Conservation (phyloP, 2,329 filamentous ascomycete genomes). For the Proliferodiscus dingleyae region DNA sequence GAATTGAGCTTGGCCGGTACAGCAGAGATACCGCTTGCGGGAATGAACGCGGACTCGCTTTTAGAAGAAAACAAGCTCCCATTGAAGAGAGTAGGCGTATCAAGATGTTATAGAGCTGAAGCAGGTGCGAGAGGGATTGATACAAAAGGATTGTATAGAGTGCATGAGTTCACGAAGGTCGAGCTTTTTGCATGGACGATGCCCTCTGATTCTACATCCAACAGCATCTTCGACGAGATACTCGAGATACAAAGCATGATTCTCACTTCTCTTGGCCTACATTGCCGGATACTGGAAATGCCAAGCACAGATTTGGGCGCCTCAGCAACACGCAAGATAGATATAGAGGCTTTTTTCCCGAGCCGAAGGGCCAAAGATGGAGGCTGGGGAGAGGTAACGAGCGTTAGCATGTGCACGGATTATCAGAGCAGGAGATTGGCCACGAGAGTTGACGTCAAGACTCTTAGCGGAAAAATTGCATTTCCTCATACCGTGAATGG, state of each 20-base stretch:
- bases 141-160: slow-evolving; percentile 91
- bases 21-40: slow-evolving; percentile 90
- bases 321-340: slow-evolving; percentile 77
- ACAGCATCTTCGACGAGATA: slow-evolving; percentile 75
- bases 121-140: slow-evolving; percentile 84
- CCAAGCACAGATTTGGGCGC: slow-evolving; percentile 83
- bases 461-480: slow-evolving; percentile 47
- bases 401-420: slow-evolving; percentile 85
- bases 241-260: slow-evolving; percentile 83
- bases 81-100: slow-evolving; percentile 74
- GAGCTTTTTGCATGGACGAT: slow-evolving; percentile 93
- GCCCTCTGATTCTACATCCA: slow-evolving; percentile 46
- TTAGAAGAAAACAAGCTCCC: slow-evolving; percentile 65
- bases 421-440: slow-evolving; percentile 83
- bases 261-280: slow-evolving; percentile 67
- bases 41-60: slow-evolving; percentile 73
- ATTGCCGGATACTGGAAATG: slow-evolving; percentile 91
- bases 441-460: slow-evolving; percentile 60
- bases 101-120: slow-evolving; percentile 92
- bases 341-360: slow-evolving; percentile 94
- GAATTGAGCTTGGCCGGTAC: slow-evolving; percentile 78
- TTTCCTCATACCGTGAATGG: slow-evolving; percentile 93
- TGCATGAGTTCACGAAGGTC: slow-evolving; percentile 98
- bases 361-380: slow-evolving; percentile 60
- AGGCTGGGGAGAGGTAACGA: slow-evolving; percentile 93